Base-by-base conservation (phyloP, 2,329 filamentous ascomycete species). In the Fusarium albosuccineum region DNA sequence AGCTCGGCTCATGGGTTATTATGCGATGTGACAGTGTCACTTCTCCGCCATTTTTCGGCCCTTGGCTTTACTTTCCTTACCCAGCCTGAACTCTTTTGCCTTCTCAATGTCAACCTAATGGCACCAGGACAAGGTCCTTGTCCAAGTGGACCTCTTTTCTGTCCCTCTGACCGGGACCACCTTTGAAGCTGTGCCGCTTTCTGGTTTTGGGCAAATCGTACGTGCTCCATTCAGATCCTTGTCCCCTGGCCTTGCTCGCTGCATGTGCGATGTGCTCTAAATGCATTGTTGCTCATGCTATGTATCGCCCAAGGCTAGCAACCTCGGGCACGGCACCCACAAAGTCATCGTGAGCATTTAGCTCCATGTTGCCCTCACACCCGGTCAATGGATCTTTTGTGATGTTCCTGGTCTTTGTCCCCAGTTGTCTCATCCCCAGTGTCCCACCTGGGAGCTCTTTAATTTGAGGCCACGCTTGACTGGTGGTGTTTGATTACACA, bases 251-350 rank as follows among this genome's bases (percentile, higher is more conserved):
- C 66, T 57, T 54, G 66, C 64, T 62, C 48, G 60, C 61, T 71
- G 67, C 67, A 72, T 70, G 60, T 66, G 57, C 60, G 61, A 67
- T 63, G 51, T 64, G 55, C 58, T 62, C 50, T 60, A 49, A 60
- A 64, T 67, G 67, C 64, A 73, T 69, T 61, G 71, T 67, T 70
- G 52, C 61, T 70, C 65, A 49, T 55, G 57, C 56, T 71, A 65
- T 49, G 34, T 40, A 49, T 66, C 33, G 40, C 53, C 44, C 50
- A 16, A 60, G 51, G 62, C 49, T 40, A 67, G 62, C 51, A 45
- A 52, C 51, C 61, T 72, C 49, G 55, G 48, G 57, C 52, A 50
- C 57, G 49, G 67, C 73, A 59, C 59, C 71, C 69, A 66, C 65
- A 64, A 61, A 57, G 62, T 57, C 55, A 50, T 62, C 57, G 50